Evolutionary conservation across 768 basidiomycete species (phyloP).

Genomic region (Coprinellus micaceus): DNA sequence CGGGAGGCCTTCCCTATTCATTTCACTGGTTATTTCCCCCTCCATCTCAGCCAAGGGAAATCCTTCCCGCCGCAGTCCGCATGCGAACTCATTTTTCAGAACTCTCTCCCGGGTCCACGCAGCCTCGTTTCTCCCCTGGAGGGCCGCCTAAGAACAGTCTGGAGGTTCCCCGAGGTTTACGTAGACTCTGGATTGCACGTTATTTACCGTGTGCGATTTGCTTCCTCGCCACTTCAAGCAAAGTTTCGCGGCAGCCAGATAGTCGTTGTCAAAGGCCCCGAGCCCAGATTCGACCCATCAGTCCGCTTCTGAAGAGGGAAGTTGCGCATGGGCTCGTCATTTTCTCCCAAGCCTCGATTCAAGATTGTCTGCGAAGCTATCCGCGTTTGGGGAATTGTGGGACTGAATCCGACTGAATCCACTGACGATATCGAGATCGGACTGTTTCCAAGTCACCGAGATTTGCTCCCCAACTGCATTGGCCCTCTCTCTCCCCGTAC

Average conservation of each 20-base stretch:
- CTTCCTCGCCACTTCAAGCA: background rate
- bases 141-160: no score
- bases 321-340: background rate
- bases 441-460: slow-evolving; percentile 6
- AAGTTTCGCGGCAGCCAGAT: background rate
- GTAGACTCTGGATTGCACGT: background rate
- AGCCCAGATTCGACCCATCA: background rate
- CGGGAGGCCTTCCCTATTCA: background rate
- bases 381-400: background rate
- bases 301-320: background rate
- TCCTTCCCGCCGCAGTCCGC: no score
- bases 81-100: no score
- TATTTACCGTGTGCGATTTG: background rate
- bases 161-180: background rate
- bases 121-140: no score
- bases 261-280: background rate
- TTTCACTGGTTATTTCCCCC: background rate
- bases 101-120: no score
- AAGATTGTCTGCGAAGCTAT: background rate
- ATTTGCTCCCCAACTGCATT: background rate
- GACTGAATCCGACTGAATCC: background rate
- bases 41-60: background rate
- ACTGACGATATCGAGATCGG: background rate
- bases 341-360: background rate
- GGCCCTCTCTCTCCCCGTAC: background rate